phyloP scores from a whole-genome alignment of 176 grass and related monocot species.

The Ensete glaucum region DNA sequence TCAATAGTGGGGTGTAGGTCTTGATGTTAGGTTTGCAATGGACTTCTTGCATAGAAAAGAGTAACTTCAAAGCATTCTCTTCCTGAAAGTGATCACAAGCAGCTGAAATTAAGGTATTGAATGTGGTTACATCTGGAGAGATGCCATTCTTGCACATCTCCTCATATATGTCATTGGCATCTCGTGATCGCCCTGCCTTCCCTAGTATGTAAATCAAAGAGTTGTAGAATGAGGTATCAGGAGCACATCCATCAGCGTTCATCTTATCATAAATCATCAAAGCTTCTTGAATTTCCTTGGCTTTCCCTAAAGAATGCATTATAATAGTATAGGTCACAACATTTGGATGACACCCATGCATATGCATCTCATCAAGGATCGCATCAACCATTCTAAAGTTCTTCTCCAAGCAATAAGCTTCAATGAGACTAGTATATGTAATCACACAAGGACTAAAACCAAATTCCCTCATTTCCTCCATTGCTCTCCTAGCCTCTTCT shows the following conservation, averaged over 20 bases:
- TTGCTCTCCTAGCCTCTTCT: conserved; percentile 37
- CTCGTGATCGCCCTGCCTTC: conserved; percentile 41
- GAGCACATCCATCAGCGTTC: conserved; percentile 43
- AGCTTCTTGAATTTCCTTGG: conserved; percentile 54
- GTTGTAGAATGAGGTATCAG: conserved; percentile 68
- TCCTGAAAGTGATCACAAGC: conserved; percentile 46
- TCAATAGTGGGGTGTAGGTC: conserved; percentile 72
- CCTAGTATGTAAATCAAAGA: conserved; percentile 73
- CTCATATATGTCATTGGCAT: conserved; percentile 40
- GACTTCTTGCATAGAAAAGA: conserved; percentile 61
- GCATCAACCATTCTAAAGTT: conserved; percentile 43
- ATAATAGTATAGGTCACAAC: conserved; percentile 76
- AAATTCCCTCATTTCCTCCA: conserved; percentile 55
- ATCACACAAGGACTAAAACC: conserved; percentile 68
- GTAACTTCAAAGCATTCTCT: conserved; percentile 49
- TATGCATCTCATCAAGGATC: conserved; percentile 39
- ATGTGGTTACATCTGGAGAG: conserved; percentile 42
- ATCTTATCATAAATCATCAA: conserved; percentile 46
- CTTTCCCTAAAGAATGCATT: conserved; percentile 65
- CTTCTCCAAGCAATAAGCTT: conserved; percentile 68
- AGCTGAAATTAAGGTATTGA: conserved; percentile 77
- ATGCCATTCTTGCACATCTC: conserved; percentile 47
- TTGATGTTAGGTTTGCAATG: conserved; percentile 54
- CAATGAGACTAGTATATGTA: conserved; percentile 67
- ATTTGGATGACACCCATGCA: conserved; percentile 50